Evolutionary conservation across 805 yeast species (phyloP).

Genomic region (Teunomyces gatunensis): DNA sequence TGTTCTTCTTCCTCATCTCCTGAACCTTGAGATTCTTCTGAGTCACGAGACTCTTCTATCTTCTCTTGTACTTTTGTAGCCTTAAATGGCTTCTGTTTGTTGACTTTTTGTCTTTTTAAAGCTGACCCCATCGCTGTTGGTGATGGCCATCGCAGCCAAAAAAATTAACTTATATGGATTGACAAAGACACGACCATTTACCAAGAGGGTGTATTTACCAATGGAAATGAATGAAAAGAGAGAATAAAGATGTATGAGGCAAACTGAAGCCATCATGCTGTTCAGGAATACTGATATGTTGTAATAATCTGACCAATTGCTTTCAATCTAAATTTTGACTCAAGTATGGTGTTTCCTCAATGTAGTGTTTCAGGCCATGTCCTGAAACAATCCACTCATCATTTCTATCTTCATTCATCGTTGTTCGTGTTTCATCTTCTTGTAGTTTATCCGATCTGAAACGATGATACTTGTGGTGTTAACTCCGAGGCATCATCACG

Average conservation of each 20-base stretch:
- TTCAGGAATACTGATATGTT: no score
- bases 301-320: no score
- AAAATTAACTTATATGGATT: not conserved
- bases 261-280: no score
- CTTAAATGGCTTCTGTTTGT: constrained; percentile 13
- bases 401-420: no score
- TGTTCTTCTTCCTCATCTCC: constrained; percentile 9
- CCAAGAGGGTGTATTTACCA: not conserved
- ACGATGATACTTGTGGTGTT: no score
- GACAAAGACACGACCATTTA: not conserved
- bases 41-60: constrained; percentile 8
- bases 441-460: not conserved
- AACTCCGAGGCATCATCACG: no score
- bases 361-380: no score
- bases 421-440: not conserved
- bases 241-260: no score
- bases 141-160: constrained; percentile 2
- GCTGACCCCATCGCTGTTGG: constrained; percentile 16
- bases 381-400: no score
- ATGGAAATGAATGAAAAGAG: not conserved
- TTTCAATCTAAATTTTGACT: no score
- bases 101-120: constrained; percentile 21
- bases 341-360: no score
- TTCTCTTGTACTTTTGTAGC: constrained; percentile 7
- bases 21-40: not conserved